Evolutionary conservation across 2,329 filamentous ascomycete species (phyloP).

Genomic region (Dissoconium aciculare): DNA sequence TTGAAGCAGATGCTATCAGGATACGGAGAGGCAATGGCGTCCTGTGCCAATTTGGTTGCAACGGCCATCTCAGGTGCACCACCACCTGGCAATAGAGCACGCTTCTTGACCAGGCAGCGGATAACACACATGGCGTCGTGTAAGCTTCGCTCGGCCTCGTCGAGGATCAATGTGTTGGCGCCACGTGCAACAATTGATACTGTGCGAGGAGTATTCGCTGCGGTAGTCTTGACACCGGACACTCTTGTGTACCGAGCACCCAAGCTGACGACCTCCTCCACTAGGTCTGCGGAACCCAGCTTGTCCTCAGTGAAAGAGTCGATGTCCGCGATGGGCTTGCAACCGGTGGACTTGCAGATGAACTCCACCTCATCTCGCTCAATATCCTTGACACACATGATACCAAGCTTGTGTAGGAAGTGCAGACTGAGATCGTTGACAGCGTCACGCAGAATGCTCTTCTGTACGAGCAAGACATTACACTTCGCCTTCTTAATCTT

Average conservation of each 20-base stretch:
- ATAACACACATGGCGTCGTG: conserved; percentile 98
- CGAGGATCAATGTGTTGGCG: conserved; percentile 84
- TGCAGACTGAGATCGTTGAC: conserved; percentile 96
- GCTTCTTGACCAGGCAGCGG: conserved; percentile 96
- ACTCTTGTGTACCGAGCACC: conserved; percentile 91
- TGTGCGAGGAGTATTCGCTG: conserved; percentile 50
- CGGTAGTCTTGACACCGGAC: conserved; percentile 66
- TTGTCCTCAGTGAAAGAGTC: conserved; percentile 99
- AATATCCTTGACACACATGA: conserved; percentile 91
- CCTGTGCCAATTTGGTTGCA: conserved; percentile 68
- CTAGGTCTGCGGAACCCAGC: conserved; percentile 78
- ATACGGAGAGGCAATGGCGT: conserved; percentile 67
- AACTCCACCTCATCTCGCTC: conserved; percentile 98
- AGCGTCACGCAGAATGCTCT: conserved; percentile 92
- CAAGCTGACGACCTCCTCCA: conserved; percentile 78
- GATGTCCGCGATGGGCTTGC: conserved; percentile 96
- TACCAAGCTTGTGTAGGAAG: conserved; percentile 94
- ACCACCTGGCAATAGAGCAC: conserved; percentile 93
- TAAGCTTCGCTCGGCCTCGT: conserved; percentile 90
- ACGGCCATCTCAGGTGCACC: conserved; percentile 96
- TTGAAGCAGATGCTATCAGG: conserved; percentile 99
- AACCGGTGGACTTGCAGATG: conserved; percentile 96
- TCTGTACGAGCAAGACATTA: conserved; percentile 95
- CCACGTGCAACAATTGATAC: conserved; percentile 89
- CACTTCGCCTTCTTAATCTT: conserved; percentile 99